phyloP scores from a whole-genome alignment of 495 filamentous ascomycete genomes.

The Neurospora tetrasperma region DNA sequence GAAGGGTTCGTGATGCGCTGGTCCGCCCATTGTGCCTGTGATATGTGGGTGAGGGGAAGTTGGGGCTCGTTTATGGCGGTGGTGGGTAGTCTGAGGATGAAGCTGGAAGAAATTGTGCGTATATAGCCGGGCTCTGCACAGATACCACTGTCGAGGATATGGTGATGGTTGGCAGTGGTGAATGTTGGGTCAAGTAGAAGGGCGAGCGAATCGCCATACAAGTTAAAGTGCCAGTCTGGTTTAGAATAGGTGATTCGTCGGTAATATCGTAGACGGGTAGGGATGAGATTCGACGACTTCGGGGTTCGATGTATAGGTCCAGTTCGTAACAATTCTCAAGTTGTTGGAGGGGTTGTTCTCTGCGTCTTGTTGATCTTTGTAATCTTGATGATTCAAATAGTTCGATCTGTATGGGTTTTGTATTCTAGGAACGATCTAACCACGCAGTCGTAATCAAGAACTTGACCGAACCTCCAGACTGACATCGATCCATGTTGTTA shows the following conservation, averaged over 20 bases:
- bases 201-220: neutral
- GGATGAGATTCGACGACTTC: neutral
- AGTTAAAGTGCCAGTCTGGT: neutral
- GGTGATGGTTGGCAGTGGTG: neutral
- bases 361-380: neutral
- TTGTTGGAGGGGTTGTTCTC: neutral
- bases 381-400: neutral
- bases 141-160: neutral
- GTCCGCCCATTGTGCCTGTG: neutral
- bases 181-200: neutral
- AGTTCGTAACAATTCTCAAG: neutral
- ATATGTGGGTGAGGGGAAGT: neutral
- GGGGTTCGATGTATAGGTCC: neutral
- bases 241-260: neutral
- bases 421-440: neutral
- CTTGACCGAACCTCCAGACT: neutral
- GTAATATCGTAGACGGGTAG: neutral
- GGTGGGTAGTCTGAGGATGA: neutral
- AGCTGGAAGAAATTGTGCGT: neutral
- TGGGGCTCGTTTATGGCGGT: neutral
- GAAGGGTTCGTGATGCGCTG: conserved; percentile 53
- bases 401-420: neutral
- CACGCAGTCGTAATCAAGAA: neutral
- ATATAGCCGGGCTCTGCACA: neutral
- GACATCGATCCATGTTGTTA: too few relatives aligned